Conservation (phyloP, 2,329 filamentous ascomycete genomes). For the Talaromyces sp. region DNA sequence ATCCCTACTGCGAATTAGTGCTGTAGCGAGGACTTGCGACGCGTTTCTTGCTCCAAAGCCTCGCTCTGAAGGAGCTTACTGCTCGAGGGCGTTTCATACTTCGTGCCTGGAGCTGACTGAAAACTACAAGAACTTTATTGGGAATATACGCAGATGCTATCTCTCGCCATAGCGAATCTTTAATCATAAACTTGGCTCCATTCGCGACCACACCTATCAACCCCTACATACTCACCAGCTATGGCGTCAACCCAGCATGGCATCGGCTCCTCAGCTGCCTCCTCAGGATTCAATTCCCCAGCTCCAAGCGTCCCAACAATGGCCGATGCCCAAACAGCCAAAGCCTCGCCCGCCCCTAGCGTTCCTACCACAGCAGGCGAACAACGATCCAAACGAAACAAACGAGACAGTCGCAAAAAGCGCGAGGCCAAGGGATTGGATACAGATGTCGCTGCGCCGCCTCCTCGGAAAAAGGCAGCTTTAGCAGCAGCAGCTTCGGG, state of each 20-base stretch:
- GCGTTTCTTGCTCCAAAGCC: not conserved
- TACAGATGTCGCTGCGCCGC: constrained; percentile 29
- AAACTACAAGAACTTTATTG: not conserved
- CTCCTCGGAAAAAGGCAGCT: constrained; percentile 37
- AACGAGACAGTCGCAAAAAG: constrained; percentile 46
- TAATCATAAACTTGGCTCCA: not conserved
- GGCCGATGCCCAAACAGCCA: constrained; percentile 30
- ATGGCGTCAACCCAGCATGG: constrained; percentile 36
- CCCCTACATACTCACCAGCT: not conserved
- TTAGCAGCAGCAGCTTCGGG: constrained; percentile 33
- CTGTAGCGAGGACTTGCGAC: not conserved
- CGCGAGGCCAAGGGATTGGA: constrained; percentile 44
- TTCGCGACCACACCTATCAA: not conserved
- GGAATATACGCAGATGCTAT: not conserved
- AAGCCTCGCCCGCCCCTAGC: constrained; percentile 37
- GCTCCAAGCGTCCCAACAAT: constrained; percentile 32
- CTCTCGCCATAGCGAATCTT: not conserved
- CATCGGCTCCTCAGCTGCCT: constrained; percentile 35
- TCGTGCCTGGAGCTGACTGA: not conserved
- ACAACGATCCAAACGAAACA: constrained; percentile 42
- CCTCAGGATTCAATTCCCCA: constrained; percentile 40
- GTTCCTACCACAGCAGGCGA: constrained; percentile 31
- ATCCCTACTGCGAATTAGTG: too few species aligned
- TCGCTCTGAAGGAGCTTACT: not conserved
- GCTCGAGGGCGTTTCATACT: not conserved